These are phyloP conservation scores for Sugiyamaella sp. DNA, from an alignment of 1,139 yeast species.

Conservation along the genomic window DNA sequence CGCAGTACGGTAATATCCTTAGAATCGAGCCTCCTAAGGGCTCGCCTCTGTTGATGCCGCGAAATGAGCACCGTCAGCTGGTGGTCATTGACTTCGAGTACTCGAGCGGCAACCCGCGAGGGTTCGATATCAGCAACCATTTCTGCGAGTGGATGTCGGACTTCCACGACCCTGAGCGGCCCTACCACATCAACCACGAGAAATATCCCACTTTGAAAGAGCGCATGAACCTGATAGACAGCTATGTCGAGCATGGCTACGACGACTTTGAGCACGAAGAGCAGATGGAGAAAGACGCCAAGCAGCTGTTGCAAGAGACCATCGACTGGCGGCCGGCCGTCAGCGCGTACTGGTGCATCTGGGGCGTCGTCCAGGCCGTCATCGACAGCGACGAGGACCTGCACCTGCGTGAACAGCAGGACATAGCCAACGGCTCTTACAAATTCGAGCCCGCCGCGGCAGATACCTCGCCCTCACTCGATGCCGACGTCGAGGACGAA, in stretches of 20 bases:
- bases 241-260: slow-evolving; percentile 59
- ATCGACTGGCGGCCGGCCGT: slow-evolving; percentile 81
- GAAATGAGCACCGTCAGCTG: slow-evolving; percentile 66
- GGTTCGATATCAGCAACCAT: slow-evolving; percentile 89
- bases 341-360: slow-evolving; percentile 79
- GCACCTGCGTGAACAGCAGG: slow-evolving; percentile 34
- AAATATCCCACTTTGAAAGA: slow-evolving; percentile 69
- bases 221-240: slow-evolving; percentile 68
- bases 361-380: slow-evolving; percentile 81
- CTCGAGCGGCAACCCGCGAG: slow-evolving; percentile 91
- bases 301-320: slow-evolving; percentile 62
- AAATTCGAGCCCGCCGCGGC: slow-evolving; percentile 27
- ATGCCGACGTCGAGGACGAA: slow-evolving; percentile 31
- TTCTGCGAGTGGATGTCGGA: slow-evolving; percentile 93
- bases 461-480: slow-evolving; percentile 21
- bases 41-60: slow-evolving; percentile 46
- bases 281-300: slow-evolving; percentile 57
- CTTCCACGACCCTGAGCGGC: slow-evolving; percentile 67
- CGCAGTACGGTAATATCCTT: slow-evolving; percentile 88
- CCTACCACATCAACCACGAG: slow-evolving; percentile 59
- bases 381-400: slow-evolving; percentile 35
- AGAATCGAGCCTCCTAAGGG: slow-evolving; percentile 48
- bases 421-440: slow-evolving; percentile 36
- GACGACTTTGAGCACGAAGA: slow-evolving; percentile 42
- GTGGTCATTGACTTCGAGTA: slow-evolving; percentile 97